These are phyloP conservation scores for Mimosa pudica DNA, from an alignment of 306 rosid genomes.

Conservation along the genomic window DNA sequence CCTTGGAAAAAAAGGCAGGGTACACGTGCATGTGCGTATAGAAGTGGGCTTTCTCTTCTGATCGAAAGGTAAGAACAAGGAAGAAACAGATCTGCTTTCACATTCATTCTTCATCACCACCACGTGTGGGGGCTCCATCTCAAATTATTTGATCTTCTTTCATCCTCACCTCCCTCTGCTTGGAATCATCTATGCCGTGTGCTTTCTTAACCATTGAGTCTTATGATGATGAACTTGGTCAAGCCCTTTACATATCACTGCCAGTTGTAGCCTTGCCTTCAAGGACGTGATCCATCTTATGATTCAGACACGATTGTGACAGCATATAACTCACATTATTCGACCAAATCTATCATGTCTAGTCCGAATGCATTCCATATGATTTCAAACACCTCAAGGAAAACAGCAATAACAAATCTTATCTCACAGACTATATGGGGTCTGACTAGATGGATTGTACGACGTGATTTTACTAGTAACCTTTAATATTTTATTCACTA, in stretches of 20 bases:
- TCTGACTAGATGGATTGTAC: too few species aligned
- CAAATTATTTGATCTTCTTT: conserved; percentile 8
- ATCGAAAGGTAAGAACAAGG: neutral
- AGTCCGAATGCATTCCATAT: too few species aligned
- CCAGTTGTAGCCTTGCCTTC: conserved; percentile 24
- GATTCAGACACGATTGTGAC: conserved; percentile 47
- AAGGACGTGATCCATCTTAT: conserved; percentile 29
- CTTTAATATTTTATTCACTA: too few species aligned
- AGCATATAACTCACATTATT: conserved; percentile 33
- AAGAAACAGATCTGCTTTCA: conserved; percentile 29
- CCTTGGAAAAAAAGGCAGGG: too few species aligned
- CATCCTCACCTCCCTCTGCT: neutral
- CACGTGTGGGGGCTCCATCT: conserved; percentile 29
- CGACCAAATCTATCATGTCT: conserved; percentile 37
- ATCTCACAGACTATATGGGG: too few species aligned
- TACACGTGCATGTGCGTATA: neutral
- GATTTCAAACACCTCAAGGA: too few species aligned
- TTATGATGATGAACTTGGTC: conserved; percentile 19
- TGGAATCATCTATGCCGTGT: neutral
- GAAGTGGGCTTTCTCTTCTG: neutral
- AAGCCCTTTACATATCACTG: conserved; percentile 28
- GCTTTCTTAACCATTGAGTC: conserved; percentile 2
- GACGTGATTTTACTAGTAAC: too few species aligned
- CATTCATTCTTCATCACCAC: conserved; percentile 14
- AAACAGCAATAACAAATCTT: too few species aligned